These are phyloP conservation scores for Boletus nobilissimus DNA, from an alignment of 1,284 basidiomycete genomes.

Conservation along the genomic window DNA sequence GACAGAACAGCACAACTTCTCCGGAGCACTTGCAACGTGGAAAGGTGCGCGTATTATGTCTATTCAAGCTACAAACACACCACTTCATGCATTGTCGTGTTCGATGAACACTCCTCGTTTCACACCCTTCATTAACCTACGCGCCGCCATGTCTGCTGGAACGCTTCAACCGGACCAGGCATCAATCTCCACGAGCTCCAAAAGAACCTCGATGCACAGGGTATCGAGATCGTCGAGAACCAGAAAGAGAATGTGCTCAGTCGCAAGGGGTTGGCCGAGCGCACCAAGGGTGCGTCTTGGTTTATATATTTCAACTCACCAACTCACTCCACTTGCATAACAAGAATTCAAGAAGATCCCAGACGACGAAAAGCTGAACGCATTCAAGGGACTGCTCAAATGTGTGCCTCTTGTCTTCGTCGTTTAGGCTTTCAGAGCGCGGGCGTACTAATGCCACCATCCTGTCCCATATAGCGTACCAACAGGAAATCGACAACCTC, in stretches of 20 bases:
- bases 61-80: neutral
- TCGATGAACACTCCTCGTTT: neutral
- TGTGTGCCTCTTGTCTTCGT: constrained; percentile 52
- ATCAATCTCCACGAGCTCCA: constrained; percentile 92
- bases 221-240: constrained; percentile 95
- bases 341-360: constrained; percentile 94
- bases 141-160: neutral
- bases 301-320: neutral
- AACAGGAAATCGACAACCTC: constrained; percentile 94
- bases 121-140: neutral
- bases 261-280: constrained; percentile 92
- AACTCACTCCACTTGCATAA: neutral
- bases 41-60: constrained; percentile 64
- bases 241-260: constrained; percentile 95
- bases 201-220: constrained; percentile 89
- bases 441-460: neutral
- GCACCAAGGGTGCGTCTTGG: constrained; percentile 79
- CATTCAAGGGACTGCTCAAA: constrained; percentile 90
- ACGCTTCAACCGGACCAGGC: constrained; percentile 56
- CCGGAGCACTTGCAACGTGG: constrained; percentile 87
- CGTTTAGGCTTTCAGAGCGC: too few species aligned
- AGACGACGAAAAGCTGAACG: constrained; percentile 84
- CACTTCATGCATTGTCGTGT: constrained; percentile 8
- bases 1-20: constrained; percentile 78
- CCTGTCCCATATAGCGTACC: constrained; percentile 74